These are phyloP conservation scores for Cyamopsis tetragonoloba DNA, from an alignment of 306 rosid species.

Conservation along the genomic window DNA sequence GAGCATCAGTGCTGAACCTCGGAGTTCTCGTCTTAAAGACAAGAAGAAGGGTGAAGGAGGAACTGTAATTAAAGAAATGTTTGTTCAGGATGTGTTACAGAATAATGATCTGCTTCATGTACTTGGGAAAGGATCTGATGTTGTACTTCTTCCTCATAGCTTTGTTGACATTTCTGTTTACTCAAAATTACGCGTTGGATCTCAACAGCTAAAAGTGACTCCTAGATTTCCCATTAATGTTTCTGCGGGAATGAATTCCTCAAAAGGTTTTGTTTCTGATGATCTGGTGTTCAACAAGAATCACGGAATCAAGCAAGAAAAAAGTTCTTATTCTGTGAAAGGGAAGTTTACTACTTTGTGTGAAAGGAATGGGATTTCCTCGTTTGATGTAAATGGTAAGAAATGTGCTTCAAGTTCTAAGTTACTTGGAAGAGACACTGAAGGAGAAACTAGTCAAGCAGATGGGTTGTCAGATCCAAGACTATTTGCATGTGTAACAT, in stretches of 20 bases:
- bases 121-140: slow-evolving; percentile 57
- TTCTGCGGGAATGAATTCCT: slow-evolving; percentile 39
- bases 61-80: slow-evolving; percentile 59
- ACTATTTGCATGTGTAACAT: slow-evolving; percentile 73
- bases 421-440: slow-evolving; percentile 22
- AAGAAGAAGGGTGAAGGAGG: slow-evolving; percentile 73
- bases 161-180: slow-evolving; percentile 57
- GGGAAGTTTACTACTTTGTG: slow-evolving; percentile 42
- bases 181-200: slow-evolving; percentile 65
- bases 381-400: slow-evolving; percentile 22
- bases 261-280: slow-evolving; percentile 45
- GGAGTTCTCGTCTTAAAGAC: slow-evolving; percentile 73
- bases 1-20: slow-evolving; percentile 45
- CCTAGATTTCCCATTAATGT: slow-evolving; percentile 30
- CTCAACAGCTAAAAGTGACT: slow-evolving; percentile 44
- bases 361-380: slow-evolving; percentile 36
- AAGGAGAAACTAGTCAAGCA: slow-evolving; percentile 38
- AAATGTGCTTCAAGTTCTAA: slow-evolving; percentile 38
- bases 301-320: slow-evolving; percentile 40
- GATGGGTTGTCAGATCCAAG: slow-evolving; percentile 72
- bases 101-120: slow-evolving; percentile 57
- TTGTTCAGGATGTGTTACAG: slow-evolving; percentile 52
- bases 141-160: slow-evolving; percentile 68
- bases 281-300: slow-evolving; percentile 35
- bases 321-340: slow-evolving; percentile 43